Base-by-base conservation (phyloP, 352 stramenopile genomes). In the Pythium oligandrum region DNA sequence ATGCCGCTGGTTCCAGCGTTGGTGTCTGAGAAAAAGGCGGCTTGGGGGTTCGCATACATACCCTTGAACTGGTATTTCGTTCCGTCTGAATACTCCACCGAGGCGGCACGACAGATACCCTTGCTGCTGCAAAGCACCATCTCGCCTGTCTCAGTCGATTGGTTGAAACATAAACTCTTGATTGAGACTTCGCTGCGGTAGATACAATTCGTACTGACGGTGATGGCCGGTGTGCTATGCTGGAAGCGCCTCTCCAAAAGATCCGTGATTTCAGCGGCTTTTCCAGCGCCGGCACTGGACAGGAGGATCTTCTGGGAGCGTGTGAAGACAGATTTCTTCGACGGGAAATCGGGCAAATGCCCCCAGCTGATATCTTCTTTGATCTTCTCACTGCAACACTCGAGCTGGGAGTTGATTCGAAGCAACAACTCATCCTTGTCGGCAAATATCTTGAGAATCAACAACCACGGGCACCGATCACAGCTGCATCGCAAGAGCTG, bases 111-210 rank as follows among this genome's bases (percentile, higher is more conserved):
- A 32, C 75, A 86, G 30, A 93, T 89, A 1, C 76, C 80, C 54
- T 89, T 90, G 50, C 65, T 89, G 37, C 74, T 84, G 44, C 80
- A 93, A 17, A 90, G 57, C 43, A 86, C 80, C 53, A 93, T 70
- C 65, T 90, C 83, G 0, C 72, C 45, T 40, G 70, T 63, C 3
- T 84, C 75, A 1, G 63, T 74, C 10, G 80, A 69, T 34, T 52
- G 69, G 55, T 95, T 95, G 44, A 93, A 86, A 48, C 81, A 90
- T 54, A 95, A 83, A 32, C 71, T 79, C 69, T 90, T 91, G 51
- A 95, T 90, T 31, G 79, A 83, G 4, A 82, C 88, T 34, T 95
- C 80, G 44, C 78, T 88, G 30, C 78, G 66, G 57, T 95, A 93
- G 39, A 91, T 84, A 34, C 77, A 86, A 33, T 68, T 48, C 4